Base-by-base conservation (phyloP, 805 yeast species). In the Sungouiella thailandica region DNA sequence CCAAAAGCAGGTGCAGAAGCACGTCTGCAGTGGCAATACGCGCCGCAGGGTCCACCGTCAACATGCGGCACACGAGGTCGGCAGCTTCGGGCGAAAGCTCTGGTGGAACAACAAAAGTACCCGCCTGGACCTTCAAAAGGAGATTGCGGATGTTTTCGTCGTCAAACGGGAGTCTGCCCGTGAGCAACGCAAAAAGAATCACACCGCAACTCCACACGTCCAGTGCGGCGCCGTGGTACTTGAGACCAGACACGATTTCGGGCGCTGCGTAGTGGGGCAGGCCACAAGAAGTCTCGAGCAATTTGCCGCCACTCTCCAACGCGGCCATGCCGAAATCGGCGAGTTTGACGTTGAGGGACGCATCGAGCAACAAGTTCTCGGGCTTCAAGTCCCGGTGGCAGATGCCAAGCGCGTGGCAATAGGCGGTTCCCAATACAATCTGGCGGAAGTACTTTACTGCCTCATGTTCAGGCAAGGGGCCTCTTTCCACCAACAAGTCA, bases 301-400 rank as follows among this genome's bases (percentile, higher is more conserved):
- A 60, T 54, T 75, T 74, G 34, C 80, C 85, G 36, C 76, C 76
- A 41, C 78, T 72, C 54, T 84, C 90, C 40, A 84, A 64, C 15
- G 93, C 93, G 17, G 94, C 94, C 94, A 84, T 84, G 35, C 94
- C 94, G 52, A 84, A 84, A 60, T 84, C 94, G 3, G 93, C 93
- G 44, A 84, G 76, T 50, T 83, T 83, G 35, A 84, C 81, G 44
- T 77, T 79, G 40, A 76, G 70, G 35, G 76, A 69, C 30, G 72
- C 70, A 58, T 84, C 93, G 17, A 84, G 60, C 36, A 84, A 55
- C 39, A 84, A 65, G 54, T 84, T 84, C 52, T 84, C 94, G 3
- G 93, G 90, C 54, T 84, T 84, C 53, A 84, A 66, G 58, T 84
- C 94, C 49, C 94, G 70, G 52, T 84, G 94, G 49, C 89, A 67